Evolutionary conservation across 192 early-diverging fungal genomes (phyloP), one percentile per base, ranked within the genome.

Genomic region (Hyaloraphidium curvatum): DNA sequence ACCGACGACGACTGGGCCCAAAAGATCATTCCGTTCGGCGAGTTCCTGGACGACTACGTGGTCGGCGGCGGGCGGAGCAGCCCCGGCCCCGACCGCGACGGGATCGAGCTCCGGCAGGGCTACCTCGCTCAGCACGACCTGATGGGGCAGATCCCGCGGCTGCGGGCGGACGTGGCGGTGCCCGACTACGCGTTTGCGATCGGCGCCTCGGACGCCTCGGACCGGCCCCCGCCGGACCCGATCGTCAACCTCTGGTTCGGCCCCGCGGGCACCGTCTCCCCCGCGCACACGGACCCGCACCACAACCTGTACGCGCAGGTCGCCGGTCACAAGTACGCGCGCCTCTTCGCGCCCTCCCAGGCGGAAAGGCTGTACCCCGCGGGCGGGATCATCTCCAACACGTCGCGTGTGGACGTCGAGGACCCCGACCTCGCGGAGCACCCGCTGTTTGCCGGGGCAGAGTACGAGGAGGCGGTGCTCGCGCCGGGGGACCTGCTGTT

Each of bases 121-220:
- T 93, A 93, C 61, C 62, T 93, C n/a, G 90, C 90, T 2, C 90
- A 93, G 56, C 85, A 93, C 54, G 70, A 90, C 57, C 58, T 93
- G 22, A 77, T 87, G 52, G 56, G 67, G 16, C 90, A 93, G 56
- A 77, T 86, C 16, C 80, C 78, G 2, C 59, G 67, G 1, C 63
- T 93, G 0, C 50, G 64, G 3, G 62, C 71, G 39, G 87, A 89
- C 54, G 80, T 87, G 54, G 30, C 58, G 11, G 59, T 88, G 22
- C 87, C 87, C 0, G 87, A 90, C 40, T 93, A 89, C n/a, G n/a
- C n/a, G n/a, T n/a, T 63, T 83, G 82, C 30, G 65, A 72, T 60
- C 67, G 72, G 0, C 65, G 67, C 37, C 30, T 2, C 55, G 30
- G 31, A 56, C 21, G 23, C 52, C 16, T 31, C 31, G 37, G 54